Evolutionary conservation across 2,329 filamentous ascomycete genomes (phyloP).

Genomic region (Fusarium sp.): DNA sequence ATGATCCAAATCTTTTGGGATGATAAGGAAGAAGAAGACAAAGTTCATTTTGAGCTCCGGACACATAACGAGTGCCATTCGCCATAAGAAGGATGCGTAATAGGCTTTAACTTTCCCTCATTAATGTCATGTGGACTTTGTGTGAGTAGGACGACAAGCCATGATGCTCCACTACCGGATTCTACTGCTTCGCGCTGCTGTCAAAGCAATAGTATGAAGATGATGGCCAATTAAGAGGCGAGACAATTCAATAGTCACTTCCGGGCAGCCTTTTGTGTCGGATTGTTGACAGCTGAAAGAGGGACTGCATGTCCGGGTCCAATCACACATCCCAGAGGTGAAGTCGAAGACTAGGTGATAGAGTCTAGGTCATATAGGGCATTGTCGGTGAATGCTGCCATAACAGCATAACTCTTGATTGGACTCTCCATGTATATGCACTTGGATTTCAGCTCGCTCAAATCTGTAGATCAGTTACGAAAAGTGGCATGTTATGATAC

Average conservation of each 20-base stretch:
- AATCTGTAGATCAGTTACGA: background rate
- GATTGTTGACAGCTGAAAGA: background rate
- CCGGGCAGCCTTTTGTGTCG: no score
- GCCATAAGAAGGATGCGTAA: no score
- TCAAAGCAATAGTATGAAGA: background rate
- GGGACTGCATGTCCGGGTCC: background rate
- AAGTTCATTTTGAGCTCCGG: no score
- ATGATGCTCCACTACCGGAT: no score
- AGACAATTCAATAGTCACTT: background rate
- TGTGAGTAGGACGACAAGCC: no score
- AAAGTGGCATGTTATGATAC: no score
- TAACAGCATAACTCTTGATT: background rate
- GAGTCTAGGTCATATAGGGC: background rate
- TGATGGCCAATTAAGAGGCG: background rate
- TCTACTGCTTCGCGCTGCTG: background rate
- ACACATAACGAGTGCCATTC: fast-evolving
- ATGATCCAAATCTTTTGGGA: no score
- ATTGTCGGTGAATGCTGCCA: background rate
- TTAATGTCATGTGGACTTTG: background rate
- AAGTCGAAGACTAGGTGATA: background rate
- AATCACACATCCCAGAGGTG: background rate
- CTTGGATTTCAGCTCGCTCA: background rate
- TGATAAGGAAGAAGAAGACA: background rate
- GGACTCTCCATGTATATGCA: background rate
- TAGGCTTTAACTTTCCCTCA: background rate